phyloP scores from a whole-genome alignment of 352 stramenopile species.

The Phytophthora fragariaefolia region DNA sequence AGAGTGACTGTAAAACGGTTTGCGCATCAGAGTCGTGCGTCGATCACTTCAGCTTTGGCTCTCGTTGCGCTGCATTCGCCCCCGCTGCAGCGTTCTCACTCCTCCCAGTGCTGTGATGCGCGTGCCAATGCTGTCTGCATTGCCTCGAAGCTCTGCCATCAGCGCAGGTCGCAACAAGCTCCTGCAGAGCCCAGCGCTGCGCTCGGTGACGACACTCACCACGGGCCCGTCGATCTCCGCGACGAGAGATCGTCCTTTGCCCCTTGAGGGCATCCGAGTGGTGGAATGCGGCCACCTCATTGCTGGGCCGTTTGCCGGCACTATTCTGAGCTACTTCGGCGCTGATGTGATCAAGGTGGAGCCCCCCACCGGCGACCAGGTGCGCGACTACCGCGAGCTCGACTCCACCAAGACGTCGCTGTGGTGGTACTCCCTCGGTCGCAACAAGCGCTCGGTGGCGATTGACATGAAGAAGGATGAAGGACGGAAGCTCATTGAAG shows the following conservation, averaged over 20 bases:
- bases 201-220: conserved; percentile 49
- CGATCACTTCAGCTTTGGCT: conserved; percentile 29
- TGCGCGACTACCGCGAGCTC: conserved; percentile 81
- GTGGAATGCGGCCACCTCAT: conserved; percentile 86
- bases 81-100: background rate
- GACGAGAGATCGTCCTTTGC: conserved; percentile 39
- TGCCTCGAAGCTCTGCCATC: conserved; percentile 15
- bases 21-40: conserved; percentile 24
- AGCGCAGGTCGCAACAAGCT: conserved; percentile 13
- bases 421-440: conserved; percentile 90
- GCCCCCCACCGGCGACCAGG: conserved; percentile 81
- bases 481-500: conserved; percentile 66
- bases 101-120: conserved; percentile 9
- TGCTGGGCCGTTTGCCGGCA: conserved; percentile 79
- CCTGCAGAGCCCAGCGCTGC: conserved; percentile 7
- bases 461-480: conserved; percentile 83
- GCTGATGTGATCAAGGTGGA: conserved; percentile 93
- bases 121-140: conserved; percentile 1
- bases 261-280: conserved; percentile 76
- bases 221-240: conserved; percentile 17
- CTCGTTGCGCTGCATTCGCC: too few species aligned
- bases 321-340: conserved; percentile 90
- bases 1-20: conserved; percentile 26
- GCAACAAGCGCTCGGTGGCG: conserved; percentile 88
- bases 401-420: conserved; percentile 79